Evolutionary conservation across 805 yeast species (phyloP), one percentile per base, ranked within the genome.

Genomic region (Torulaspora gathmanii): DNA sequence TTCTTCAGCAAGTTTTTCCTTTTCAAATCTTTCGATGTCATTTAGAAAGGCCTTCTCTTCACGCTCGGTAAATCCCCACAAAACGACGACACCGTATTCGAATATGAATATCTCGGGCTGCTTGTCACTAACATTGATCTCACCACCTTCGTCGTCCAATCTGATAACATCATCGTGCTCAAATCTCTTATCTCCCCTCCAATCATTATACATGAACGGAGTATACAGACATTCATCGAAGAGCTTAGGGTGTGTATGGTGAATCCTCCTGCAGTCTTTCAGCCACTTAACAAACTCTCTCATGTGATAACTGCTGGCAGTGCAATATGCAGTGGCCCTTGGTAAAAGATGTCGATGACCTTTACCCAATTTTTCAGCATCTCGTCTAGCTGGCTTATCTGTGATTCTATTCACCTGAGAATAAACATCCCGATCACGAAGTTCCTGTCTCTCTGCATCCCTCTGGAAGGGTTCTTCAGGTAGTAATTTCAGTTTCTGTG

Each of bases 161-260:
- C 95, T 67, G 6, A 85, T 85, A 9, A 80, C 65, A 50, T 74
- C 77, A 9, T 65, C 66, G 38, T 68, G 67, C 33, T 62, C 69
- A 51, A 65, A 64, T 44, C 73, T 58, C 42, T 70, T 71, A 40
- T 72, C 76, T 22, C 77, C 77, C 57, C 90, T 71, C 90, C 90
- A 84, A 61, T 83, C 89, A 51, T 81, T 84, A 58, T 82, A 84
- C 13, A 67, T 80, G 63, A 89, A 91, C 0, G 96, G 96, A 0
- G 97, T 87, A 61, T 90, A 93, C 7, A 93, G 71, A 61, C 98
- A 93, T 64, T 93, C 99, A 61, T 93, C 98, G 68, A 91, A 87
- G 45, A 89, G 67, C 55, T 86, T 86, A 1, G 98, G 96, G 53
- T 80, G 80, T 0, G 93, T 81, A 29, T 88, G 83, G 58, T 83